Conservation (phyloP, 202 grass and related monocot species). For the Setaria viridis region DNA sequence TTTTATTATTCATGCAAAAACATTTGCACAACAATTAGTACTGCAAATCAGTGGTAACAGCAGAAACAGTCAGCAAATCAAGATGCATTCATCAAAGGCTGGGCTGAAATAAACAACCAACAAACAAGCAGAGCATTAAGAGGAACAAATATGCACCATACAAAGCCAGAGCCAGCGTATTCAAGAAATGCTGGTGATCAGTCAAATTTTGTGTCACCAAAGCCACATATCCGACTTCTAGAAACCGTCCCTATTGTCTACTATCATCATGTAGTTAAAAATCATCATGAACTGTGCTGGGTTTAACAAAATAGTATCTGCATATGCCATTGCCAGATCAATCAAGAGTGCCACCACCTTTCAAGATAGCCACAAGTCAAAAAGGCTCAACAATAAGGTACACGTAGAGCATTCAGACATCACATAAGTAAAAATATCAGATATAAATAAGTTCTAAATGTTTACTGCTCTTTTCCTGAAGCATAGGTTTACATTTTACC, state of each 20-base stretch:
- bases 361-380: not conserved
- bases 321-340: slow-evolving; percentile 20
- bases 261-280: not conserved
- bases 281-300: slow-evolving; percentile 16
- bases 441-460: slow-evolving; percentile 25
- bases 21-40: slow-evolving; percentile 2
- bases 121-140: slow-evolving; percentile 15
- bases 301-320: slow-evolving; percentile 28
- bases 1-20: slow-evolving; percentile 41
- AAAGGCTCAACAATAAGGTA: slow-evolving; percentile 6
- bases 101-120: slow-evolving; percentile 18
- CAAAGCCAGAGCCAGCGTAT: not conserved
- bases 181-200: slow-evolving; percentile 11
- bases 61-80: slow-evolving; percentile 19
- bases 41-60: not conserved
- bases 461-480: not conserved
- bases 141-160: slow-evolving; percentile 1
- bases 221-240: slow-evolving; percentile 14
- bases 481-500: slow-evolving; percentile 58
- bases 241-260: slow-evolving; percentile 4
- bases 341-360: slow-evolving; percentile 2
- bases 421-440: slow-evolving; percentile 1
- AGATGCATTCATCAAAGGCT: not conserved
- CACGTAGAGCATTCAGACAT: slow-evolving; percentile 18
- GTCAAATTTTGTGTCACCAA: slow-evolving; percentile 19